Evolutionary conservation across 2,329 filamentous ascomycete species (phyloP).

Genomic region (Zalaria sp.): DNA sequence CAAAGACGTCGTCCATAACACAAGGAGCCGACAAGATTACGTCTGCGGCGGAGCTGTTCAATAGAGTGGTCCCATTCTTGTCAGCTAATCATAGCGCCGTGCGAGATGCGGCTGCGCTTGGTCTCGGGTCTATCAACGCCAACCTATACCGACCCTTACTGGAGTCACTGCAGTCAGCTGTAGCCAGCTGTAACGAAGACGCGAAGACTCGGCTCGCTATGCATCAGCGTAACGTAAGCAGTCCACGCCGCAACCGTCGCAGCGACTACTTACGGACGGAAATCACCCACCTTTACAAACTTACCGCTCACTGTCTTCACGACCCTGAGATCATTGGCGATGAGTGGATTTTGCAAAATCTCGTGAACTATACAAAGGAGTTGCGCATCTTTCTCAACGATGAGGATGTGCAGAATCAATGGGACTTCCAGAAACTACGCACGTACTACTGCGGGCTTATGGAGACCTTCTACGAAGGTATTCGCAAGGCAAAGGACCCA

Average conservation of each 20-base stretch:
- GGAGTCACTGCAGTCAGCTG: constrained; percentile 77
- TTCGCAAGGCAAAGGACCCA: constrained; percentile 72
- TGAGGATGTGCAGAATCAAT: constrained; percentile 84
- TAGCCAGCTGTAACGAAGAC: constrained; percentile 76
- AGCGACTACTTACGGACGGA: constrained; percentile 84
- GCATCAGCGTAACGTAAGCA: constrained; percentile 75
- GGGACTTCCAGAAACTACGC: constrained; percentile 81
- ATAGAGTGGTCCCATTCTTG: constrained; percentile 77
- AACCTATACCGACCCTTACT: constrained; percentile 85
- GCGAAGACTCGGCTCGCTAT: constrained; percentile 60
- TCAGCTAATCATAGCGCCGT: constrained; percentile 68
- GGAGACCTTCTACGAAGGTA: constrained; percentile 83
- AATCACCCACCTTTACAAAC: constrained; percentile 88
- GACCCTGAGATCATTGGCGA: constrained; percentile 67
- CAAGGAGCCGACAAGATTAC: constrained; percentile 61
- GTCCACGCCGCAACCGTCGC: constrained; percentile 63
- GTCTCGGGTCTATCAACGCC: constrained; percentile 87
- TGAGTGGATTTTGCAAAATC: constrained; percentile 69
- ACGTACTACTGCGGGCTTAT: constrained; percentile 90
- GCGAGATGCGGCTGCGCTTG: constrained; percentile 77
- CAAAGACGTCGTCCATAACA: constrained; percentile 49
- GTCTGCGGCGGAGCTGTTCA: constrained; percentile 79
- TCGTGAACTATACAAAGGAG: constrained; percentile 82
- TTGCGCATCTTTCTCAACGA: constrained; percentile 91
- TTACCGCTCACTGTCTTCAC: constrained; percentile 80